Evolutionary conservation across 768 basidiomycete genomes (phyloP), one percentile per base, ranked within the genome.

Genomic region (Pleurotus ostreatus): DNA sequence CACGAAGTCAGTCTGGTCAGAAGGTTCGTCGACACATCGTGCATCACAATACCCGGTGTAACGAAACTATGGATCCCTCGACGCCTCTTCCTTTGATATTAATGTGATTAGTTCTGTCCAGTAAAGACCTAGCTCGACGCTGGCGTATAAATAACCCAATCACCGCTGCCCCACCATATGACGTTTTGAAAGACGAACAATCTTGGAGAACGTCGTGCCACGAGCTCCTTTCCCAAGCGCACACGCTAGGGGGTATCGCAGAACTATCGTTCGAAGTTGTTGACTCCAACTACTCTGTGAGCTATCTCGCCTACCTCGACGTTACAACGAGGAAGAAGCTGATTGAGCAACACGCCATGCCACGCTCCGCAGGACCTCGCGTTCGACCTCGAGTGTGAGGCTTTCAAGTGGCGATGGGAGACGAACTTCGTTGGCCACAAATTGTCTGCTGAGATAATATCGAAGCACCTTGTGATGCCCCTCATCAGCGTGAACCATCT

Each of bases 381-480:
- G 3, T 77, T 89, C 56, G 76, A 80, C 61, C 60, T 91, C 34
- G 80, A 81, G 62, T 80, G 75, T 58, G 77, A 78, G 20, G 66
- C 70, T 7, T 86, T 89, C 70, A 84, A 81, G 73, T 92, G 89
- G 89, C 77, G 80, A 71, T 92, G 90, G 90, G 88, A 92, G 68
- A 79, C 84, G 13, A 80, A 77, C 66, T 80, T 78, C 60, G 65
- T 88, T 38, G 87, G 88, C 6, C 74, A 83, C 66, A 85, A 76
- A 67, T 62, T 69, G 30, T 86, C 89, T 37, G 82, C 90, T 57
- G 86, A 89, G 49, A 73, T 90, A 55, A 76, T 92, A 51, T 92
- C 90, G 58, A 86, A 78, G 60, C 90, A 92, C 62, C 81, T 92
- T 60, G 83, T 92, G 59, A 73, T 86, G 58, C 90, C 90, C 5